phyloP scores from a whole-genome alignment of 2,329 filamentous ascomycete species.

The Trichoderma hamatum region DNA sequence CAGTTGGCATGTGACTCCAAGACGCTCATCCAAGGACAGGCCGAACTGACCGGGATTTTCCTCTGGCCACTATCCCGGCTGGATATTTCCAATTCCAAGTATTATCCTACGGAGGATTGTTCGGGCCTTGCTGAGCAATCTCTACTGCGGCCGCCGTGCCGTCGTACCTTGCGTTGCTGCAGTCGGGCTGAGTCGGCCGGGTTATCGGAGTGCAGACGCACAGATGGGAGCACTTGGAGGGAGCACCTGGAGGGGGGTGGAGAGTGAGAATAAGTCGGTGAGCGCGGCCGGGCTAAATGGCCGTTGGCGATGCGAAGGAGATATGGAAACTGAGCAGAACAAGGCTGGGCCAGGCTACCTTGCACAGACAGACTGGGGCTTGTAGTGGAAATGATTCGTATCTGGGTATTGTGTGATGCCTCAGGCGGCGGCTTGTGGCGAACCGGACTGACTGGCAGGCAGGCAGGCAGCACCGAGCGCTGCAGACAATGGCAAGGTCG shows the following conservation, averaged over 20 bases:
- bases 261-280: constrained; percentile 23
- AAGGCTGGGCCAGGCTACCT: constrained; percentile 7
- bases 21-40: neutral
- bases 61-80: neutral
- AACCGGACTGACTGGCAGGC: constrained; percentile 1
- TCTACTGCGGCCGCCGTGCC: neutral
- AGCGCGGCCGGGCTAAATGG: constrained; percentile 2
- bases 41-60: neutral
- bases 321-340: neutral
- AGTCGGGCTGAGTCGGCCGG: constrained; percentile 6
- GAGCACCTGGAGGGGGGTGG: neutral
- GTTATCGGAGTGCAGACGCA: constrained; percentile 13
- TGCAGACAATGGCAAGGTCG: constrained; percentile 1
- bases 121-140: neutral
- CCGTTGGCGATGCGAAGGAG: constrained; percentile 7
- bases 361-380: constrained; percentile 6
- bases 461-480: constrained; percentile 4
- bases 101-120: neutral
- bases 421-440: constrained; percentile 5
- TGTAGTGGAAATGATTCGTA: neutral
- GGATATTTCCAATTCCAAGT: constrained; percentile 7
- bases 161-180: constrained; percentile 2
- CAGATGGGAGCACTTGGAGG: neutral
- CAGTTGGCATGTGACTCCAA: constrained; percentile 12
- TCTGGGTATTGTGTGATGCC: neutral